Conservation (phyloP, 768 basidiomycete species). For the Boletus vermiculosoides region DNA sequence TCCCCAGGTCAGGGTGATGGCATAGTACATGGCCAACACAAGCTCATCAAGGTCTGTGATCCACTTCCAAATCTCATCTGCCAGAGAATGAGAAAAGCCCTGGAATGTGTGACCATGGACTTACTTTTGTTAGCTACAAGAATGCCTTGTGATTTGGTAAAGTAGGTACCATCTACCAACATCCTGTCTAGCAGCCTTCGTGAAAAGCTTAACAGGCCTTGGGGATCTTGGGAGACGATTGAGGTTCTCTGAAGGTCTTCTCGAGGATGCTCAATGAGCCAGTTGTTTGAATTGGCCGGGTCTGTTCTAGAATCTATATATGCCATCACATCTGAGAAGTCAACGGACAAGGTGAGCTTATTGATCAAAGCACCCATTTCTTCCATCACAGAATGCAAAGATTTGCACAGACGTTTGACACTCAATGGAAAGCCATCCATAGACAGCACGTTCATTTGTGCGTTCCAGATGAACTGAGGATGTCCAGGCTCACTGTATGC, state of each 20-base stretch:
- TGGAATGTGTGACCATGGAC: too few species aligned
- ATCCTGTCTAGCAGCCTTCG: neutral
- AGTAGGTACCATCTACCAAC: neutral
- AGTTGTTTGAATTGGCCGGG: neutral
- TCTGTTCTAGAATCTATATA: neutral
- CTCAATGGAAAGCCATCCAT: neutral
- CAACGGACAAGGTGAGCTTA: neutral
- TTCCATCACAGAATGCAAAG: too few species aligned
- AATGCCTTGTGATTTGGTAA: neutral
- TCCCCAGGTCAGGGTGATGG: slow-evolving; percentile 13
- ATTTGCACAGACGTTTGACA: too few species aligned
- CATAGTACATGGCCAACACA: slow-evolving; percentile 7
- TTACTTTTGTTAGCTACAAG: neutral
- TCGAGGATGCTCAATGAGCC: neutral
- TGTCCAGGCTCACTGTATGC: neutral
- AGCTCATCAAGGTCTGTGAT: slow-evolving; percentile 6
- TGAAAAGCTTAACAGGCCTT: neutral
- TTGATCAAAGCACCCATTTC: neutral
- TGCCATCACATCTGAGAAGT: neutral
- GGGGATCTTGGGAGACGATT: neutral
- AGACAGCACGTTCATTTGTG: neutral
- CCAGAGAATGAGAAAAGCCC: neutral
- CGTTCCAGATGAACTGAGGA: neutral
- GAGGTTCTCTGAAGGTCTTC: neutral
- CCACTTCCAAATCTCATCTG: slow-evolving; percentile 5